Evolutionary conservation across 805 yeast species (phyloP).

Genomic region (Schizosaccharomyces cryophilus): DNA sequence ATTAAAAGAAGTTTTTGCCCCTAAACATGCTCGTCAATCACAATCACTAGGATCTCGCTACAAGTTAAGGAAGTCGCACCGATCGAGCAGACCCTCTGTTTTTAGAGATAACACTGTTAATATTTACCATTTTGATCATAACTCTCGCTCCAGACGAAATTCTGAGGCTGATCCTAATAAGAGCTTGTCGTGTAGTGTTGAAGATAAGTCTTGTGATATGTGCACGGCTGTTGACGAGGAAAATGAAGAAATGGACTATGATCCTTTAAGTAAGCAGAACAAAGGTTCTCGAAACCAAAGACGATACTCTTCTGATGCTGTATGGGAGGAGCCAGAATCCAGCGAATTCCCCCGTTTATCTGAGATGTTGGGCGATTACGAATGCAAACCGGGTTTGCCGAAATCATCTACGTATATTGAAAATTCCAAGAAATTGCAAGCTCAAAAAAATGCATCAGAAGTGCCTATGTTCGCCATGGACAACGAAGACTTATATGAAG

Average conservation of each 20-base stretch:
- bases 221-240: background rate
- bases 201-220: background rate
- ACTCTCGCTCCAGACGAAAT: background rate
- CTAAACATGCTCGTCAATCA: slow-evolving; percentile 11
- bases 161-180: background rate
- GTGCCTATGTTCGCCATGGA: background rate
- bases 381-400: background rate
- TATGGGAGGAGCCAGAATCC: background rate
- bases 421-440: background rate
- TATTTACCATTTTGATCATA: background rate
- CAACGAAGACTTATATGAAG: background rate
- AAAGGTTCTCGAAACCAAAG: background rate
- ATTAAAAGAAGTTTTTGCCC: slow-evolving; percentile 47
- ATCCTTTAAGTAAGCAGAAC: background rate
- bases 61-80: background rate
- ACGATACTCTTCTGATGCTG: background rate
- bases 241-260: background rate
- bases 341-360: background rate
- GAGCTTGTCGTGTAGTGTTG: background rate
- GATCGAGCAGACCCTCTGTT: background rate
- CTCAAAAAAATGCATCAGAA: background rate
- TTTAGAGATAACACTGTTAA: background rate
- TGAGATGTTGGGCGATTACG: background rate
- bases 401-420: background rate
- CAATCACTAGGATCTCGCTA: background rate